Percentiles rank a stretch among this genome's conserved stretches.
Conservation (phyloP, 768 basidiomycete species). For the Rhodocollybia butyracea region DNA sequence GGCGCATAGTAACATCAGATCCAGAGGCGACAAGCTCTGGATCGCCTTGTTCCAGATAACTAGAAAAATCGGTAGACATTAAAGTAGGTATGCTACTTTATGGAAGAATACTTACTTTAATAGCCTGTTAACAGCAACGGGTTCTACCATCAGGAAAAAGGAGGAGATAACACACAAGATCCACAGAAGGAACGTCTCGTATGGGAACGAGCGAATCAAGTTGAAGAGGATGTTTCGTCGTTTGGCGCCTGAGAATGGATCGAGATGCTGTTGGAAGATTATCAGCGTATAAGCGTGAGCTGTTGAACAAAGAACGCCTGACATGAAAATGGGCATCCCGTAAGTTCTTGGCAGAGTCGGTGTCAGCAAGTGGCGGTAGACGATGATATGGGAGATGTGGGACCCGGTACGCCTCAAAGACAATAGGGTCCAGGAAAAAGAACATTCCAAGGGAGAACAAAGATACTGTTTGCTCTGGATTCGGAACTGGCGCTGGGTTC, state of each 20-base stretch:
- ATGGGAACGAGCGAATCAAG: slow-evolving; percentile 34
- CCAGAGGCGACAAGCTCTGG: no score
- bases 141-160: slow-evolving; percentile 27
- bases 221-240: slow-evolving; percentile 44
- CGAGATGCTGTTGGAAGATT: slow-evolving; percentile 23
- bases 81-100: no score
- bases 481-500: slow-evolving; percentile 7
- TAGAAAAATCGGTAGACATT: background rate
- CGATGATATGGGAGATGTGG: slow-evolving; percentile 26
- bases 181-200: slow-evolving; percentile 26
- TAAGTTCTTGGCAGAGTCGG: slow-evolving; percentile 38
- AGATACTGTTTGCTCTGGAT: slow-evolving; percentile 34
- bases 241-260: slow-evolving; percentile 36
- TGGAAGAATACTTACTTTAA: slow-evolving; percentile 25
- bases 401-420: slow-evolving; percentile 3
- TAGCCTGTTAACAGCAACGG: slow-evolving; percentile 38
- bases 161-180: slow-evolving; percentile 23
- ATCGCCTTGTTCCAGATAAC: slow-evolving; percentile 3
- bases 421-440: slow-evolving; percentile 18
- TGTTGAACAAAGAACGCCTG: background rate
- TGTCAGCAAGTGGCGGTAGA: slow-evolving; percentile 54
- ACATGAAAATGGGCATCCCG: slow-evolving; percentile 3
- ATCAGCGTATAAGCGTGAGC: no score
- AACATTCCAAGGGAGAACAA: slow-evolving; percentile 30
- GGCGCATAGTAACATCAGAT: background rate